Conservation (phyloP, 768 basidiomycete genomes). For the Chiua virens region DNA sequence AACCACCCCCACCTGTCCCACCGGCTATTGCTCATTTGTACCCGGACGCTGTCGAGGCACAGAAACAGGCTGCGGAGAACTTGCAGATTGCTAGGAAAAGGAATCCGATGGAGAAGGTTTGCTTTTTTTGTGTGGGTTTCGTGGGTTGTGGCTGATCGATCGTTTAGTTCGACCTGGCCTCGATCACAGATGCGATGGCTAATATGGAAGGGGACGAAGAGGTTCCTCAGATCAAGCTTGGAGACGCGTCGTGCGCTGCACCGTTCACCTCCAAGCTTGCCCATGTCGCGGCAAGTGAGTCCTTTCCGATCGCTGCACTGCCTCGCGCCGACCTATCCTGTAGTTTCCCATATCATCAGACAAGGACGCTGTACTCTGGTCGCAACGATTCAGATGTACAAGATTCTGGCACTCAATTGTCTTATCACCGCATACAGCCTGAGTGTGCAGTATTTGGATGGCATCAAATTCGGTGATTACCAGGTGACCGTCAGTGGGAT, state of each 20-base stretch:
- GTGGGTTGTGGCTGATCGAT: constrained; percentile 6
- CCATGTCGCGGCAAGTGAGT: constrained; percentile 95
- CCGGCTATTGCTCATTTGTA: constrained; percentile 82
- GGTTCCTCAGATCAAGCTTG: constrained; percentile 96
- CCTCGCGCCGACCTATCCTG: not conserved
- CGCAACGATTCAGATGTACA: constrained; percentile 99
- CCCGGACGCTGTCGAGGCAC: constrained; percentile 89
- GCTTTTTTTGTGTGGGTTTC: constrained; percentile 12
- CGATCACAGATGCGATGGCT: constrained; percentile 82
- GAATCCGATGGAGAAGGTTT: constrained; percentile 91
- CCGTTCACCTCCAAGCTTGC: constrained; percentile 98
- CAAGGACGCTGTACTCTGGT: constrained; percentile 99
- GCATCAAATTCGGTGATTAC: constrained; percentile 99
- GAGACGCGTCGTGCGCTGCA: constrained; percentile 98
- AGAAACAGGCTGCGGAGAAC: constrained; percentile 73
- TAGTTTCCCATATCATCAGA: constrained; percentile 95
- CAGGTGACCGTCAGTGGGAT: constrained; percentile 92
- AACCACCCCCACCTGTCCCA: constrained; percentile 93
- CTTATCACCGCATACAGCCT: constrained; percentile 98
- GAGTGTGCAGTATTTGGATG: constrained; percentile 96
- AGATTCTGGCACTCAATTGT: constrained; percentile 96
- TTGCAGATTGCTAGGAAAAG: constrained; percentile 64
- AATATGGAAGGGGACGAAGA: constrained; percentile 96
- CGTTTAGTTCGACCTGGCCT: constrained; percentile 68
- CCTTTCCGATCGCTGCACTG: too few species aligned